Base-by-base conservation (phyloP, 805 yeast genomes). In the Lipomyces lipofer region DNA sequence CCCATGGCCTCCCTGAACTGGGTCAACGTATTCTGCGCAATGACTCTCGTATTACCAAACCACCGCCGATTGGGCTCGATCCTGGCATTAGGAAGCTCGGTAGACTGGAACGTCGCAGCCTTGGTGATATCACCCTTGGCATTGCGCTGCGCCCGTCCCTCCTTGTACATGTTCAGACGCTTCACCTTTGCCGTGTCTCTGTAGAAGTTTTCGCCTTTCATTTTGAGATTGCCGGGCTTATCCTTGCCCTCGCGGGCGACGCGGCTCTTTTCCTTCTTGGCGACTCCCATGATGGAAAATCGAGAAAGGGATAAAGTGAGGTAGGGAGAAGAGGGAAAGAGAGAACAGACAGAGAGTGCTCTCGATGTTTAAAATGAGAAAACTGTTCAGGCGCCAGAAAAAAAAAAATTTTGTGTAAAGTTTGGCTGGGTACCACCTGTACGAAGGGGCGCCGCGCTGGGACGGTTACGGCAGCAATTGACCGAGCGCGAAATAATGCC, bases 1-100 rank as follows among this genome's bases (percentile, higher is more conserved):
- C 94, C 95, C 74, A 92, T 78, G 7, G 97, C 97, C 63, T 88
- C 94, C 70, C 99, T 80, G 75, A 92, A 92, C 74, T 94, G 98
- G 27, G 86, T 77, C 66, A 92, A 76, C 1, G 98, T 97, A 76
- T 94, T 97, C 71, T 92, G 99, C 3, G 97, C 92, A 67, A 92
- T 92, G 38, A 92, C 99, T 68, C 99, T 82, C 12, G 99, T 89
- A 73, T 90, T 94, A 46, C 97, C 97, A 69, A 94, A 94, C 99
- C 98, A 92, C 68, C 95, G 82, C 71, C 96, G 82, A 71, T 92
- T 92, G 5, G 99, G 98, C 68, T 88, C 96, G 42, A 92, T 95
- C 58, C 99, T 78, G 1, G 98, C 98, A 60, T 77, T 82, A 12
- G 98, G 98, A 27, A 87, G 78, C 59, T 89, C 91, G 3, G 89